Base-by-base conservation (phyloP, 768 basidiomycete species). In the Mycena metata region DNA sequence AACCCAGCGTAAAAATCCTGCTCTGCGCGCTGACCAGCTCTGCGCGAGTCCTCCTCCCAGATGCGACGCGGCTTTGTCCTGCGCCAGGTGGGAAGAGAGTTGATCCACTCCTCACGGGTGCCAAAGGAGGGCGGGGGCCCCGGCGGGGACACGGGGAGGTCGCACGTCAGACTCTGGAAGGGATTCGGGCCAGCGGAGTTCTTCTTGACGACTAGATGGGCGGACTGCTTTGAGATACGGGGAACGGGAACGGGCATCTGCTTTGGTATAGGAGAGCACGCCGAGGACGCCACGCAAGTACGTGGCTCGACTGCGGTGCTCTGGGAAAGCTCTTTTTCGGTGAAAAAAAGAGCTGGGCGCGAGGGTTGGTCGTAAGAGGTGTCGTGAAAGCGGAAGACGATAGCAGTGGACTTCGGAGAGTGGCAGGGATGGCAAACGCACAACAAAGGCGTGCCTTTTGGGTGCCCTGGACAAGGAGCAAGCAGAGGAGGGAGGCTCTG, bases 361-460 rank as follows among this genome's bases (percentile, higher is more conserved):
- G 79, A 75, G 73, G 77, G 75, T 75, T 36, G 81, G 89, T 93
- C 92, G 93, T 94, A 85, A 88, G 75, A 80, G 77, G 81, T 76
- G 86, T 94, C 92, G 92, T 93, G 77, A 93, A 70, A 61, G 75
- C 69, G 70, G 51, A 73, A 76, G 74, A 75, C 76, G 77, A 73
- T 60, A 79, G 77, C 77, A 73, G 74, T 52, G 66, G 76, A 68
- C 67, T 55, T 51, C 19, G 69, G 60, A 62, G 73, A 72, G 68
- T 61, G 71, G 67, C 69, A 67, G 63, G 64, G 59, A 67, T 87
- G 93, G 92, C 92, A 84, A 85, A 95, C 93, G 93, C 93, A 86
- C 93, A 94, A 85, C 91, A 86, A 94, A 95, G 93, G 93, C 93
- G 93, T 88, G 92, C 92, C 92, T 94, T 94, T 94, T 94, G 76